These are phyloP conservation scores for Rosa rugosa DNA, from an alignment of 306 rosid species.

Conservation along the genomic window DNA sequence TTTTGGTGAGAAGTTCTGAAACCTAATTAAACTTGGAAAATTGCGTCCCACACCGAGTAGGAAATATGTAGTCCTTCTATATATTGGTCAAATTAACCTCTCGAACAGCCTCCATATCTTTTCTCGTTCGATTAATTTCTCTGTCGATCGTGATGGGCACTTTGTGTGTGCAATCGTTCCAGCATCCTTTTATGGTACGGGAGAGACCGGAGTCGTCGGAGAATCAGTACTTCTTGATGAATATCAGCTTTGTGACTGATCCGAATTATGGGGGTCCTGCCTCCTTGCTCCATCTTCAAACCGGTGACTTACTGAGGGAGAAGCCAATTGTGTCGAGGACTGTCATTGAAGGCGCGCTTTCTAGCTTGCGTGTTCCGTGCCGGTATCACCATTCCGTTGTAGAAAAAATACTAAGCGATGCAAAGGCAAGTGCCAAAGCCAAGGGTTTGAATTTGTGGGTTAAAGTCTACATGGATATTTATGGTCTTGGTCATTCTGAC, in stretches of 20 bases:
- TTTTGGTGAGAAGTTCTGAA: too few relatives aligned
- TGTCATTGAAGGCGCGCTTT: neutral
- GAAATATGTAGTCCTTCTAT: neutral
- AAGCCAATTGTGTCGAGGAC: neutral
- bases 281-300: neutral
- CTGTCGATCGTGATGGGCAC: neutral
- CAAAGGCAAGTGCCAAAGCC: neutral
- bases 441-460: neutral
- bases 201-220: neutral
- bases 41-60: neutral
- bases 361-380: neutral
- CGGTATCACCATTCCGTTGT: neutral
- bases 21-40: neutral
- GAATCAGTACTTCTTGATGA: neutral
- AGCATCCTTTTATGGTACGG: neutral
- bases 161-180: neutral
- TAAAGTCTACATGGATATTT: neutral
- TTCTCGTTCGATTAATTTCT: neutral
- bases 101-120: neutral
- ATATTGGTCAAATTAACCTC: neutral
- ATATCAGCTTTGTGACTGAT: neutral
- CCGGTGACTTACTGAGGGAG: neutral
- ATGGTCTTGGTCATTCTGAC: neutral
- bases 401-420: neutral
- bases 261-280: neutral